Conservation (phyloP, 169 alveolate species). For the Plasmodium cynomolgi region DNA sequence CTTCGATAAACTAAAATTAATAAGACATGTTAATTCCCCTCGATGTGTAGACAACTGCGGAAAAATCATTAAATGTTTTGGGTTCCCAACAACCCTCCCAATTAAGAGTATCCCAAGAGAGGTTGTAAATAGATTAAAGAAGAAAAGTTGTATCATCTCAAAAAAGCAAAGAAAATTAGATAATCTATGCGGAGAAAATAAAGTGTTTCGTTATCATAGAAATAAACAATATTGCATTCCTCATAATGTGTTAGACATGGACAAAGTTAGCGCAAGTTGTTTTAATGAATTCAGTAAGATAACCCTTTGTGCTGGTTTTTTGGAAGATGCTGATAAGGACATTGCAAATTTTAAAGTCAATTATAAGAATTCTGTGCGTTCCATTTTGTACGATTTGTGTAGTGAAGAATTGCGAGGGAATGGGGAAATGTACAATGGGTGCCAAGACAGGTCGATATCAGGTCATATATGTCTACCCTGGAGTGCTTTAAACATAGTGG, state of each 20-base stretch:
- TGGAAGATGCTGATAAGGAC: background rate
- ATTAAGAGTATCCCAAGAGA: background rate
- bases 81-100: background rate
- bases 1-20: background rate
- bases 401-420: conserved; percentile 11
- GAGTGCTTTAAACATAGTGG: conserved; percentile 1
- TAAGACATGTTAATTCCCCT: background rate
- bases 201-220: background rate
- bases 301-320: conserved; percentile 15
- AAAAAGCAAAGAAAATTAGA: conserved; percentile 31
- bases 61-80: background rate
- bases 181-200: conserved; percentile 46
- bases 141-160: conserved; percentile 40
- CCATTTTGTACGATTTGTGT: background rate
- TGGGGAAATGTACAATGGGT: conserved; percentile 30
- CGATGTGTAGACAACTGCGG: conserved; percentile 63
- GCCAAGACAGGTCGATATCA: conserved; percentile 32
- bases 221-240: conserved; percentile 61
- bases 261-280: background rate
- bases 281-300: background rate
- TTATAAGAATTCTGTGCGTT: background rate
- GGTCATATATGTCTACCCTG: conserved; percentile 41
- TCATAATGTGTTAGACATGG: conserved; percentile 20
- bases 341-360: background rate
- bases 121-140: background rate